Evolutionary conservation across 345 rosid species (phyloP), one percentile per base, ranked within the genome.

Genomic region (Melaleuca quinquenervia): DNA sequence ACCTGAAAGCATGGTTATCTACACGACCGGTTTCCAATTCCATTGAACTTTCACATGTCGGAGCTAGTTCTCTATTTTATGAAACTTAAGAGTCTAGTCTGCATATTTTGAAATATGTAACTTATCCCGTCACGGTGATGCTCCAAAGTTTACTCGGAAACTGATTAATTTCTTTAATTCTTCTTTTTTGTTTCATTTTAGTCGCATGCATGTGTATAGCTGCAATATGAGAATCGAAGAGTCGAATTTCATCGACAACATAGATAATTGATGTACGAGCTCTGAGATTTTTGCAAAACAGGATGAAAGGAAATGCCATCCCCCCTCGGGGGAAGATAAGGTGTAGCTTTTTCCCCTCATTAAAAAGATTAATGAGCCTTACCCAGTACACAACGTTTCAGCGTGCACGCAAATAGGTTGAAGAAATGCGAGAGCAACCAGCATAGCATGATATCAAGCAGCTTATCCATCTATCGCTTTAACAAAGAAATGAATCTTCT

Each of bases 341-440:
- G 93, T 94, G 88, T 95, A 96, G 89, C 97, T 95, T 60, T 98
- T 93, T 85, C 98, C 96, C 87, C 99, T 94, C 99, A 98, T 98
- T 93, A 82, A n/a, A 70, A 70, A 70, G 24, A 36, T 36, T 18
- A 24, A 70, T 7, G 24, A 27, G 16, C 22, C 76, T 24, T 32
- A 70, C 48, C 8, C 78, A 32, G 45, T 8, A 70, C 3, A 64
- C 21, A 18, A 64, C 16, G 22, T 16, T 29, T 64, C 76, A 64
- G 22, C 10, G 32, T 29, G 22, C 44, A 16, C 76, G 32, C 45
- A 32, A 70, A 29, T 32, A 18, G 21, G 78, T 18, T 32, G 45
- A 70, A 32, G 78, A 70, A 70, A 70, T 16, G 24, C 44, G 29
- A 62, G 24, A 32, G 48, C 48, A 32, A 32, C 45, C 78, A 70